These are phyloP conservation scores for Xylaria sp. DNA, from an alignment of 2,329 filamentous ascomycete genomes.

Conservation along the genomic window DNA sequence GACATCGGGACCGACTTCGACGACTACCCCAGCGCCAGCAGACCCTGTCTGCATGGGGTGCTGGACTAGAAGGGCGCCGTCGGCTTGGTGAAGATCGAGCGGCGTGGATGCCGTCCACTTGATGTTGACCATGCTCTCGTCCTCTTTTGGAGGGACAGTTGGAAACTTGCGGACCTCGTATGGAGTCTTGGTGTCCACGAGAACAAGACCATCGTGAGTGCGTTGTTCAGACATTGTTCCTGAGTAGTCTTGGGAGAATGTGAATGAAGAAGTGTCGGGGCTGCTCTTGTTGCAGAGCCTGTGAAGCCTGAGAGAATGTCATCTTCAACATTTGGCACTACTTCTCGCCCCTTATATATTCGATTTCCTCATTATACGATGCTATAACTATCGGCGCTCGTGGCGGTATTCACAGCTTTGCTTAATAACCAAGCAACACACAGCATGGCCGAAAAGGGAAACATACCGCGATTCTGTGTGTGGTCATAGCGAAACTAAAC, in stretches of 20 bases:
- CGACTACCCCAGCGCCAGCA: conserved; percentile 63
- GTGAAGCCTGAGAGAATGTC: conserved; percentile 21
- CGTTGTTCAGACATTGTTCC: conserved; percentile 33
- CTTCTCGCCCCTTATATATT: conserved; percentile 21
- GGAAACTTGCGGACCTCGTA: conserved; percentile 45
- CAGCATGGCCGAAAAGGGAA: conserved; percentile 28
- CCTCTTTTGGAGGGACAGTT: conserved; percentile 50
- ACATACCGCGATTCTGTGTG: conserved; percentile 25
- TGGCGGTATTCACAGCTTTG: neutral
- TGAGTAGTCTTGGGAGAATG: neutral
- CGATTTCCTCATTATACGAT: conserved; percentile 6
- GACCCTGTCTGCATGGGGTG: conserved; percentile 63
- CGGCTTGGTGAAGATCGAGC: conserved; percentile 70
- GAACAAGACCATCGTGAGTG: conserved; percentile 46
- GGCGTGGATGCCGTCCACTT: conserved; percentile 71
- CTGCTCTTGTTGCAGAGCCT: conserved; percentile 8
- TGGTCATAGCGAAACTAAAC: neutral
- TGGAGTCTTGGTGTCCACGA: conserved; percentile 44
- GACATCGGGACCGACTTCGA: conserved; percentile 59
- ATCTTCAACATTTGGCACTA: conserved; percentile 21
- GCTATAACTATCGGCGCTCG: neutral
- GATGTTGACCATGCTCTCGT: conserved; percentile 65
- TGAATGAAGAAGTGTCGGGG: neutral
- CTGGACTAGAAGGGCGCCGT: conserved; percentile 66
- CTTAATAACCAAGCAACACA: conserved; percentile 25